Evolutionary conservation across 352 stramenopile genomes (phyloP).

Genomic region (Globisporangium cylindrosporum): DNA sequence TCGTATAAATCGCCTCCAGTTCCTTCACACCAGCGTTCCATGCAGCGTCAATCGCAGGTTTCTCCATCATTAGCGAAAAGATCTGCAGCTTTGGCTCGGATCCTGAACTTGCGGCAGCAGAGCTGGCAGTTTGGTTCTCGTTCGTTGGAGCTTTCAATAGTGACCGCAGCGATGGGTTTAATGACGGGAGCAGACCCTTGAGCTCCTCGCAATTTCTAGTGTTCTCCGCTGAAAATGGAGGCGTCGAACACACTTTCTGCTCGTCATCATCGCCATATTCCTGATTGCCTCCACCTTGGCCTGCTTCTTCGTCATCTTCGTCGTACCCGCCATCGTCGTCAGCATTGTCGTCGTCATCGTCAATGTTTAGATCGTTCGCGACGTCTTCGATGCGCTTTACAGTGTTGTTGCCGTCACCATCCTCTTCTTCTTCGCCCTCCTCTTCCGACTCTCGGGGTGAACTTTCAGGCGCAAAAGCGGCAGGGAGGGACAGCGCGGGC

Average conservation of each 20-base stretch:
- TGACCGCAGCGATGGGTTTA: slow-evolving; percentile 12
- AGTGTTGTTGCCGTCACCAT: slow-evolving; percentile 3
- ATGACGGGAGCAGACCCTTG: slow-evolving; percentile 9
- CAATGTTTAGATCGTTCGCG: slow-evolving; percentile 19
- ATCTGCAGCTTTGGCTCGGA: slow-evolving; percentile 17
- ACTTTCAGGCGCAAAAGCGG: not conserved
- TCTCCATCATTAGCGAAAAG: slow-evolving; percentile 51
- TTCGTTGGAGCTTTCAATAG: slow-evolving; percentile 3
- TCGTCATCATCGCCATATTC: slow-evolving; percentile 4
- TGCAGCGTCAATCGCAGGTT: slow-evolving; percentile 41
- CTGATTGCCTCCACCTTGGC: slow-evolving; percentile 7
- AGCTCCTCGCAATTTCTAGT: not conserved
- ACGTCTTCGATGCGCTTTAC: slow-evolving; percentile 2
- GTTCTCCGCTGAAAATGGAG: slow-evolving; percentile 12
- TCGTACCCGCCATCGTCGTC: slow-evolving; percentile 28
- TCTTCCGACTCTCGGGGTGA: slow-evolving; percentile 1
- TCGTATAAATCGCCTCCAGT: slow-evolving; percentile 46
- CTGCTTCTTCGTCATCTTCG: slow-evolving; percentile 20
- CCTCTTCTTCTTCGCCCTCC: slow-evolving; percentile 1
- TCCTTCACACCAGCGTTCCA: slow-evolving; percentile 49
- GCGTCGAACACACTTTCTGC: not conserved
- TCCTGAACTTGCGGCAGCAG: not conserved
- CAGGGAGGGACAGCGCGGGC: not conserved
- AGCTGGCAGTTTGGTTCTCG: too few species aligned
- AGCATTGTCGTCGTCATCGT: slow-evolving; percentile 29